Evolutionary conservation across 2,329 filamentous ascomycete genomes (phyloP).

Genomic region (Westerdykella aurantiaca): DNA sequence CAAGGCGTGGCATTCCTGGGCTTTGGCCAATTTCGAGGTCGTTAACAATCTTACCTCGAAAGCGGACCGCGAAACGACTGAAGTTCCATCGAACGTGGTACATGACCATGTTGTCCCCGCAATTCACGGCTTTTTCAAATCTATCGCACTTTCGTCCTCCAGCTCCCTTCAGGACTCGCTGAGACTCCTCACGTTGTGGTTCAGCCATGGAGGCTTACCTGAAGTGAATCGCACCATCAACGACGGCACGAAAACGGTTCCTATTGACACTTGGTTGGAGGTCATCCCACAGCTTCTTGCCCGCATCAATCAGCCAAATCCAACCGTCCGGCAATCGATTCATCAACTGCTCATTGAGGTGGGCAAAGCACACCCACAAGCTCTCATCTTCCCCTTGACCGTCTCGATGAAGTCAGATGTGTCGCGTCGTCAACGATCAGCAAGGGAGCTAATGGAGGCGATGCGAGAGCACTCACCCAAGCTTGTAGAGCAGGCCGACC

Average conservation of each 20-base stretch:
- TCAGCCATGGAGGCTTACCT: constrained; percentile 79
- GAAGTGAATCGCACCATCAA: constrained; percentile 86
- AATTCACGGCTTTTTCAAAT: constrained; percentile 94
- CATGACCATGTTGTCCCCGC: constrained; percentile 89
- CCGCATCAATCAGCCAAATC: constrained; percentile 92
- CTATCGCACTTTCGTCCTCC: constrained; percentile 82
- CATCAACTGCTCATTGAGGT: constrained; percentile 90
- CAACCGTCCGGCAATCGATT: constrained; percentile 79
- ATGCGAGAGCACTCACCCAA: constrained; percentile 92
- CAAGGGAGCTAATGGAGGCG: constrained; percentile 91
- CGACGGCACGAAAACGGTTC: constrained; percentile 86
- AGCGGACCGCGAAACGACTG: constrained; percentile 54
- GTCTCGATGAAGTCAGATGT: constrained; percentile 97
- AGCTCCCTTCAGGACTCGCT: constrained; percentile 96
- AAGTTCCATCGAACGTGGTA: constrained; percentile 62
- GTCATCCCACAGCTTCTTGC: constrained; percentile 97
- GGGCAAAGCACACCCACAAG: constrained; percentile 89
- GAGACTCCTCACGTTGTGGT: constrained; percentile 89
- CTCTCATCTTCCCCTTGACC: constrained; percentile 91
- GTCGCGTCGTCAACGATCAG: constrained; percentile 76
- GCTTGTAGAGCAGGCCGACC: constrained; percentile 89
- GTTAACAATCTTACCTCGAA: constrained; percentile 73
- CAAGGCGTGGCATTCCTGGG: constrained; percentile 99
- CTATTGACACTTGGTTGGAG: constrained; percentile 96
- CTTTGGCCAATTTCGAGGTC: constrained; percentile 95